Evolutionary conservation across 768 basidiomycete genomes (phyloP).

Genomic region (Lactarius psammicola): DNA sequence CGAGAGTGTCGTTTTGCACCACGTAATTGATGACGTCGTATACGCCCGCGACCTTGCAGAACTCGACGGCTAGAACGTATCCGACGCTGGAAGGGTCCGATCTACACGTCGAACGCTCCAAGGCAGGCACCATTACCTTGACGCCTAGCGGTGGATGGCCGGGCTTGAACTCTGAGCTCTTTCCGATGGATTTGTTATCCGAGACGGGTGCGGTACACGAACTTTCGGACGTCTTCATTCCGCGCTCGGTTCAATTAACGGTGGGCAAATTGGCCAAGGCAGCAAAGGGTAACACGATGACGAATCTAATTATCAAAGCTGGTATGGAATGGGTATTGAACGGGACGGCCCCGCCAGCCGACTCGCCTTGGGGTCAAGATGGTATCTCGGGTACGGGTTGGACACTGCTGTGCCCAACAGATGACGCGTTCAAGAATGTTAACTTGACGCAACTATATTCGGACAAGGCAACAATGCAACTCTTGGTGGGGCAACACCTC

Average conservation of each 20-base stretch:
- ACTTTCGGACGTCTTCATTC: constrained; percentile 80
- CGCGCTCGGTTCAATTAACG: constrained; percentile 81
- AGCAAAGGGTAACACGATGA: constrained; percentile 87
- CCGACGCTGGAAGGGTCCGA: constrained; percentile 84
- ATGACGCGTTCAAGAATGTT: constrained; percentile 85
- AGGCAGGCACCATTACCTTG: constrained; percentile 47
- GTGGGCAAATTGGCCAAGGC: constrained; percentile 89
- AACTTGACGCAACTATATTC: constrained; percentile 76
- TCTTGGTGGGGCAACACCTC: constrained; percentile 74
- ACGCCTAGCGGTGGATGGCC: constrained; percentile 78
- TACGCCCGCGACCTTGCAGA: constrained; percentile 62
- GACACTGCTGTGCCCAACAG: constrained; percentile 89
- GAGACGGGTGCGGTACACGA: constrained; percentile 90
- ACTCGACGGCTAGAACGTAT: constrained; percentile 70
- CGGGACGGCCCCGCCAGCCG: constrained; percentile 74
- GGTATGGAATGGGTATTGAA: constrained; percentile 91
- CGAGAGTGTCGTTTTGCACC: constrained; percentile 83
- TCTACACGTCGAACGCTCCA: constrained; percentile 61
- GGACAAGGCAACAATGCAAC: constrained; percentile 51
- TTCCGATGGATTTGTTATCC: constrained; percentile 70
- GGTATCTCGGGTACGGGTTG: constrained; percentile 58
- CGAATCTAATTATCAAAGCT: constrained; percentile 74
- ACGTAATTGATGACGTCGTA: constrained; percentile 71
- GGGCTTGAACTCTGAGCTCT: constrained; percentile 60
- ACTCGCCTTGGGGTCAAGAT: constrained; percentile 58